Base-by-base conservation (phyloP, 768 basidiomycete genomes). In the Leucosporidium yakuticum region DNA sequence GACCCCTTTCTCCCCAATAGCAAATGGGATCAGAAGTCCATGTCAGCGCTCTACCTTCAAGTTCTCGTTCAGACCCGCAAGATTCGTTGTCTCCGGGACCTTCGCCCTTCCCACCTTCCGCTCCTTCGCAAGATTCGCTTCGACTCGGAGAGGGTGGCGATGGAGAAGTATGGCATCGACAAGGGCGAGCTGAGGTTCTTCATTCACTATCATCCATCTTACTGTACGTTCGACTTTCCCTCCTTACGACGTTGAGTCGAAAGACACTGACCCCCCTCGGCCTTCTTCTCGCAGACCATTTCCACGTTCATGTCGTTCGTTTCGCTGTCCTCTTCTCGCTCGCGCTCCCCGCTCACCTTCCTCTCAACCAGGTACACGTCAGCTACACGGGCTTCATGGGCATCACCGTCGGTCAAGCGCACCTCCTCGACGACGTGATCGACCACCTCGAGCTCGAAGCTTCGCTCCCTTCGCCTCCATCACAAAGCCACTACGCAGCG, bases 121-220 rank as follows among this genome's bases (percentile, higher is more conserved):
- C 79, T 97, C 76, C 81, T 99, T 14, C 82, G 81, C 44, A 81
- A 81, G 20, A 90, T 98, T 59, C 83, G 83, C 27, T 76, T 77
- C 4, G 82, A 86, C 68, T 85, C 87, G 0, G 79, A 80, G 39
- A 76, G 77, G 4, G 77, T 87, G 5, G 88, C 84, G 0, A 74
- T 80, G 60, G 82, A 83, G 55, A 84, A 83, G 73, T 99, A 88
- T 85, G 86, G 84, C 0, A 79, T 95, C 2, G 80, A 79, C 6
- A 73, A 76, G 21, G 87, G 86, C 4, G 82, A 85, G 15, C 75
- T 96, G 67, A 81, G 92, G 73, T 81, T 94, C 81, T 93, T 86
- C 74, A 80, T 98, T 20, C 96, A 99, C 77, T 99, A 99, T 77
- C 94, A 96, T 76, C 95, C 95, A 0, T 89, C 87, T 48, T 98